Conservation (phyloP, 2,329 filamentous ascomycete species). For the Penicillium occitanis region DNA sequence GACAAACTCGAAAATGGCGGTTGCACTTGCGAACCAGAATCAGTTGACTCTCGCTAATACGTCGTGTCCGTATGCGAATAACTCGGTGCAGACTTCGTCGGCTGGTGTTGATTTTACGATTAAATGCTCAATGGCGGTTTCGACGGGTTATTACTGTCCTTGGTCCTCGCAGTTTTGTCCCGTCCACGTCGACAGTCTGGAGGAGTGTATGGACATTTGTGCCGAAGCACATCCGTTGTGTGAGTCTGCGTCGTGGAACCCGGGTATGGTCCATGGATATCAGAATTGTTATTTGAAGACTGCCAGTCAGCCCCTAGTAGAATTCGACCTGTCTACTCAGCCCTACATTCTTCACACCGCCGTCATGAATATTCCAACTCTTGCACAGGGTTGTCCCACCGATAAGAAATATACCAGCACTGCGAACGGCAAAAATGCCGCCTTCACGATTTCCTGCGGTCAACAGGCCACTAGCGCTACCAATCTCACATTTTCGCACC, state of each 20-base stretch:
- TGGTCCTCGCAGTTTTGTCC: constrained; percentile 3
- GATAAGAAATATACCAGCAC: constrained; percentile 9
- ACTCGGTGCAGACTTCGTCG: neutral
- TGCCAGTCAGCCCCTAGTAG: neutral
- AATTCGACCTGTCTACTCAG: neutral
- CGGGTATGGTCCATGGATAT: constrained; percentile 14
- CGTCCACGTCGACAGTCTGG: constrained; percentile 5
- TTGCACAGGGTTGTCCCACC: constrained; percentile 13
- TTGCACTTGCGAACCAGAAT: neutral
- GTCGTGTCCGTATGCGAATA: constrained; percentile 17
- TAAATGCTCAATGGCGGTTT: constrained; percentile 5
- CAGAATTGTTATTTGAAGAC: constrained; percentile 18
- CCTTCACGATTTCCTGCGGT: constrained; percentile 9
- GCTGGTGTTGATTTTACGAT: constrained; percentile 12
- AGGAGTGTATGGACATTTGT: constrained; percentile 18
- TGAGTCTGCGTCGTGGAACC: constrained; percentile 14
- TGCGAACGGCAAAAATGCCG: neutral
- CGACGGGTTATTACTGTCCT: neutral
- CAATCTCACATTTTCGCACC: constrained; percentile 13
- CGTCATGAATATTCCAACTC: neutral
- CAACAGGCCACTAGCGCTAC: constrained; percentile 14
- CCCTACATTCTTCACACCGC: constrained; percentile 6
- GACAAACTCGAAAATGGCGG: neutral
- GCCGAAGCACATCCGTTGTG: constrained; percentile 14
- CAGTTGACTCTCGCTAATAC: constrained; percentile 1